A percentile compares a stretch with the other conserved stretches of the same genome.
These are phyloP conservation scores for Piloderma croceum DNA, from an alignment of 768 basidiomycete genomes.

Conservation along the genomic window DNA sequence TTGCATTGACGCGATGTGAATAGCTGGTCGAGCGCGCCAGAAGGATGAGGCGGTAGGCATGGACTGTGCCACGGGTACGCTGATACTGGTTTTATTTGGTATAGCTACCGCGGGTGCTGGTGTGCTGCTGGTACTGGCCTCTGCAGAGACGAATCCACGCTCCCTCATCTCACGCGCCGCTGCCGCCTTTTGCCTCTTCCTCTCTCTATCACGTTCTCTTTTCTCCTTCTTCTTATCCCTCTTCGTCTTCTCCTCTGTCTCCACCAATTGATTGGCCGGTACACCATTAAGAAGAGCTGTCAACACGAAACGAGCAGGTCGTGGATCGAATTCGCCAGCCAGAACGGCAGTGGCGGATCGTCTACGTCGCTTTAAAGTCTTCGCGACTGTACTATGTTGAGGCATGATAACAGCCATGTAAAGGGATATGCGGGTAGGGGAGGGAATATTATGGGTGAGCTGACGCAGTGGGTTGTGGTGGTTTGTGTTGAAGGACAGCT, in stretches of 20 bases:
- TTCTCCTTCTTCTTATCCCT: conserved; percentile 48
- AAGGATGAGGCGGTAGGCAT: conserved; percentile 39
- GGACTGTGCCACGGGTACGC: neutral
- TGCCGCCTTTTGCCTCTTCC: conserved; percentile 33
- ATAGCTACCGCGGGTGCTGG: neutral
- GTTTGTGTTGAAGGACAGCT: no score
- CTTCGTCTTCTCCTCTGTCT: conserved; percentile 53
- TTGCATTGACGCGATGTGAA: conserved; percentile 64
- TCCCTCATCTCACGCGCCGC: no score
- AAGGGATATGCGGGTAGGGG: no score
- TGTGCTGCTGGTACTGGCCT: neutral
- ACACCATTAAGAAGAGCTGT: conserved; percentile 78
- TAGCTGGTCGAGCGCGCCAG: conserved; percentile 68
- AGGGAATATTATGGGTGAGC: no score
- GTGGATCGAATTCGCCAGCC: conserved; percentile 67
- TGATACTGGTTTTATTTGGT: neutral
- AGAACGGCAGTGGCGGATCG: conserved; percentile 74
- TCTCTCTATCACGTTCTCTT: conserved; percentile 44
- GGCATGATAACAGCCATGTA: no score
- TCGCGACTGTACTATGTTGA: no score
- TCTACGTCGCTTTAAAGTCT: conserved; percentile 38
- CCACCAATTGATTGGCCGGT: conserved; percentile 55
- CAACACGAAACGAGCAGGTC: conserved; percentile 65
- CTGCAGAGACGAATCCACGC: no score
- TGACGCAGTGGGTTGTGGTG: no score